phyloP scores from a whole-genome alignment of 345 rosid species.

The Raphanus sativus region DNA sequence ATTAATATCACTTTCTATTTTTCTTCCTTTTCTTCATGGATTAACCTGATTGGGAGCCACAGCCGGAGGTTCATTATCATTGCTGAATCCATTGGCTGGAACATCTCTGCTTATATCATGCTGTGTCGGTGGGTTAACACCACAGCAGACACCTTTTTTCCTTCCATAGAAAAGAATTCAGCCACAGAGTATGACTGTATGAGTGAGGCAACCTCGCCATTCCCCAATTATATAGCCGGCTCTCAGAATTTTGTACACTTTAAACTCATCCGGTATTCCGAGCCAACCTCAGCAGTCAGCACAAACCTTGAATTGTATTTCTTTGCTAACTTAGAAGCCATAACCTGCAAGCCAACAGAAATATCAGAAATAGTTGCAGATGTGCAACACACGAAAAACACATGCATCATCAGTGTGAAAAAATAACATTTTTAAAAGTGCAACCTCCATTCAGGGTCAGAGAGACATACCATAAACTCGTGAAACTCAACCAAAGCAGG shows the following conservation, averaged over 20 bases:
- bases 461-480: neutral
- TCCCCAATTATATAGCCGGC: neutral
- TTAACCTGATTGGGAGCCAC: slow-evolving; percentile 26
- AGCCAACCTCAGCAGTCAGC: neutral
- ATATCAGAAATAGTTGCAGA: neutral
- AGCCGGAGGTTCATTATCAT: slow-evolving; percentile 13
- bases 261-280: neutral
- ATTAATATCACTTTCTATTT: no score
- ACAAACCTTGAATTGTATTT: neutral
- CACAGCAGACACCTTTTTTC: slow-evolving; percentile 35
- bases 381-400: neutral
- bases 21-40: neutral
- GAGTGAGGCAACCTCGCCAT: neutral
- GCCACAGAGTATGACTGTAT: neutral
- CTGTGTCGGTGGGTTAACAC: slow-evolving; percentile 36
- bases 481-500: neutral
- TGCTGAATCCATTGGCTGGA: slow-evolving; percentile 21
- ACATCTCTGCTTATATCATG: slow-evolving; percentile 16
- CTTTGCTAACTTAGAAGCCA: neutral
- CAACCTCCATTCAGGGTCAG: neutral
- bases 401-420: neutral
- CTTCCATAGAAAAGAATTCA: neutral
- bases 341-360: neutral
- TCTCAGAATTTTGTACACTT: neutral
- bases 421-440: no score